Evolutionary conservation across 495 filamentous ascomycete genomes (phyloP).

Genomic region (Xylaria intraflava): DNA sequence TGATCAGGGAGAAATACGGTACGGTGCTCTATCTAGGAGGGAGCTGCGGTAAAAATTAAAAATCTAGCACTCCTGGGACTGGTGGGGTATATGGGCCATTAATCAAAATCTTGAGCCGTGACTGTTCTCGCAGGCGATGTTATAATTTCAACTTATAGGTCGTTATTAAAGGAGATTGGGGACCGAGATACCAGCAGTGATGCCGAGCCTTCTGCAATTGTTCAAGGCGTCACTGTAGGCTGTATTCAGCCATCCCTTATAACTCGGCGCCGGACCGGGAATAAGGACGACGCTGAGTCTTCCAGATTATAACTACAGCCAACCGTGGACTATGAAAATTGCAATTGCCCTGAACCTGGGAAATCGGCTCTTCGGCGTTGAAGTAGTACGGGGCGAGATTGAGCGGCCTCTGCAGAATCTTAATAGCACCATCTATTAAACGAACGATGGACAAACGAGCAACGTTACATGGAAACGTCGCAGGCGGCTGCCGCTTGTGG

Average conservation of each 20-base stretch:
- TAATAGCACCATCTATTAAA: neutral
- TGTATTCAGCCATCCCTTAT: no score
- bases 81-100: no score
- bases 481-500: neutral
- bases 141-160: neutral
- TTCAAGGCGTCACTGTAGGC: no score
- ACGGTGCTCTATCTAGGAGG: no score
- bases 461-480: neutral
- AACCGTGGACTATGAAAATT: neutral
- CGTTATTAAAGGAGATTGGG: neutral
- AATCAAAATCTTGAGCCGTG: neutral
- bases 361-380: neutral
- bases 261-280: no score
- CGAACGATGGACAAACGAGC: neutral
- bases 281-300: no score
- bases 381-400: constrained; percentile 3
- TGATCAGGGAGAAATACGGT: no score
- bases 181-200: no score
- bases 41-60: no score
- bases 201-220: no score
- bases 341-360: neutral
- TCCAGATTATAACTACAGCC: no score
- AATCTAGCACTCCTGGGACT: neutral
- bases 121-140: neutral
- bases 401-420: neutral